Base-by-base conservation (phyloP, 306 rosid species). In the Rubus idaeus region DNA sequence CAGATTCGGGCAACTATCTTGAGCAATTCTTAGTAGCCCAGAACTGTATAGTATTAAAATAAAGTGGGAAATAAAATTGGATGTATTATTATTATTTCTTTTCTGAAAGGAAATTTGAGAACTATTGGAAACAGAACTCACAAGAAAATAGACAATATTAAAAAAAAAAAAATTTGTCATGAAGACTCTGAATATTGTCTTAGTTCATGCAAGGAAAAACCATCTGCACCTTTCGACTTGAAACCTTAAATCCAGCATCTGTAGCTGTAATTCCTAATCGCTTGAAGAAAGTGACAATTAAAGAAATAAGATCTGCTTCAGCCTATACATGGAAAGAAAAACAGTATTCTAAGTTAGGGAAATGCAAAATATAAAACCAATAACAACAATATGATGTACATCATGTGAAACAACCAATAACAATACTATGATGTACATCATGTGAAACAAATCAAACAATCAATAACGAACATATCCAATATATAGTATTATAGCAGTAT, bases 181-280 rank as follows among this genome's bases (percentile, higher is more conserved):
- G 42, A 44, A 76, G 73, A 47, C 44, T 69, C 21, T 13, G 50
- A 40, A 55, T 23, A 17, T 21, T 2, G 72, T 26, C 52, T 30
- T 14, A 60, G 35, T 51, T 58, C 44, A 47, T 41, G 11, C 9
- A 65, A 57, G 77, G 40, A 61, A 78, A 79, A 67, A 65, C 46
- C 49, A 41, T 67, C 37, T 79, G 51, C 83, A 95, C 98, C 98
- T 95, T 95, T 80, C 98, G 88, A 79, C 97, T 95, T 70, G 98
- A 95, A 84, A 95, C 91, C 89, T 89, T 95, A 83, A 95, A 90
- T 80, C 97, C 98, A 71, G 92, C 98, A 81, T 95, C 97, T n/a
- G 86, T 84, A 77, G 92, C 86, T 58, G 96, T 92, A 47, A 95
- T 84, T 81, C 97, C 98, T 68, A 92, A 75, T 64, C 91, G 88